Percentiles rank a stretch among this genome's conserved stretches.
Conservation (phyloP, 176 grass and related monocot species). For the Musa acuminata region DNA sequence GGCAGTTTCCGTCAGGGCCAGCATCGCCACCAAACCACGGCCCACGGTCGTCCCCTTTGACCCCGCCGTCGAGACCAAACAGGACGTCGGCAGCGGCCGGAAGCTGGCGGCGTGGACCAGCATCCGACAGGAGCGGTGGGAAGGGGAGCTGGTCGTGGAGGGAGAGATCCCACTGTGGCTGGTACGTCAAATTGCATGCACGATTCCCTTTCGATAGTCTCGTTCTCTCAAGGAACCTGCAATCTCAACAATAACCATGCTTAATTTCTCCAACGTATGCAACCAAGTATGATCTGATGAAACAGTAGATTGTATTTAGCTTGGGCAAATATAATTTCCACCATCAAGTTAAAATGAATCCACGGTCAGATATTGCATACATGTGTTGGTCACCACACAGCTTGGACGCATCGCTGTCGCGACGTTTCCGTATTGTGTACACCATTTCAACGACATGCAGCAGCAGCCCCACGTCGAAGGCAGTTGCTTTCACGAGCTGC, state of each 20-base stretch:
- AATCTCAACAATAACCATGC: slow-evolving; percentile 1
- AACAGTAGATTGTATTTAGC: too few relatives aligned
- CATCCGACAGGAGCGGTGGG: slow-evolving; percentile 79
- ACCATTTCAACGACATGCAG: background rate
- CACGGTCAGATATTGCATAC: too few relatives aligned
- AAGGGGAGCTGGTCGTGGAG: slow-evolving; percentile 51
- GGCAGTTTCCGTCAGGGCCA: background rate
- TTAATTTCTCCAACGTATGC: background rate
- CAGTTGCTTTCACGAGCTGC: background rate
- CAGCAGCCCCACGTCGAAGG: background rate
- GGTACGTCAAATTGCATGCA: slow-evolving; percentile 37
- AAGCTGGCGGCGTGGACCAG: slow-evolving; percentile 82
- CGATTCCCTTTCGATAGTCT: slow-evolving; percentile 2
- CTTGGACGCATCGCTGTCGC: background rate
- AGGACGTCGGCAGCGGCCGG: slow-evolving; percentile 4
- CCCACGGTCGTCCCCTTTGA: slow-evolving; percentile 3
- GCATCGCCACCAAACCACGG: slow-evolving; percentile 23
- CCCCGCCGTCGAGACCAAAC: slow-evolving; percentile 12
- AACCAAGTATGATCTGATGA: too few relatives aligned
- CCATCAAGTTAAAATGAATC: too few relatives aligned
- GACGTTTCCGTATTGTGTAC: background rate
- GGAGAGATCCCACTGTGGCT: slow-evolving; percentile 81
- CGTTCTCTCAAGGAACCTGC: too few relatives aligned
- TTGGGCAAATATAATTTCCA: too few relatives aligned
- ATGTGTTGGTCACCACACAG: background rate